Percentiles rank a stretch among this genome's conserved stretches.
Conservation (phyloP, 495 filamentous ascomycete genomes). For the Podospora australis region DNA sequence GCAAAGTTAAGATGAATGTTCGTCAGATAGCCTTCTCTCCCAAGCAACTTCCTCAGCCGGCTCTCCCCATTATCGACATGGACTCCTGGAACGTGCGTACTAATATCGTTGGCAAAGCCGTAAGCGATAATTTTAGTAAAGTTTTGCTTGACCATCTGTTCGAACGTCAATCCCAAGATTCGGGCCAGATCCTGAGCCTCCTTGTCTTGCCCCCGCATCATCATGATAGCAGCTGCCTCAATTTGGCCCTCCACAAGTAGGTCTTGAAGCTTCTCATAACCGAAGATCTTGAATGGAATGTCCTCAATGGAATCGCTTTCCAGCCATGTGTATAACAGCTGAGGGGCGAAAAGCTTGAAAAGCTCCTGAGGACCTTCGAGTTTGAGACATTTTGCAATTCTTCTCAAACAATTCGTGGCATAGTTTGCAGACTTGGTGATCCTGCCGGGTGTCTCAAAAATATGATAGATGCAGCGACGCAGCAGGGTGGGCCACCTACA, state of each 20-base stretch:
- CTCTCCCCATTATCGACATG: slow-evolving; percentile 59
- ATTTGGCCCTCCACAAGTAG: slow-evolving; percentile 67
- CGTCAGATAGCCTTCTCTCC: slow-evolving; percentile 53
- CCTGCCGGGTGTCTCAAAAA: slow-evolving; percentile 78
- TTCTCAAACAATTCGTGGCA: slow-evolving; percentile 61
- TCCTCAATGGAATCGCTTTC: slow-evolving; percentile 53
- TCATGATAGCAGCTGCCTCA: slow-evolving; percentile 73
- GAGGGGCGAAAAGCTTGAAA: slow-evolving; percentile 82
- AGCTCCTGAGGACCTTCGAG: slow-evolving; percentile 59
- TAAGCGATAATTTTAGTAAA: slow-evolving; percentile 83
- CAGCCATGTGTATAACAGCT: slow-evolving; percentile 92
- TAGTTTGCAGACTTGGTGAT: slow-evolving; percentile 57
- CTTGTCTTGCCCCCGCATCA: slow-evolving; percentile 71
- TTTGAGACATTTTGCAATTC: slow-evolving; percentile 57
- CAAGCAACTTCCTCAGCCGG: slow-evolving; percentile 61
- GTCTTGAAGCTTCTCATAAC: slow-evolving; percentile 61
- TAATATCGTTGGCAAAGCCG: slow-evolving; percentile 71
- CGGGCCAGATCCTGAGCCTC: slow-evolving; percentile 52
- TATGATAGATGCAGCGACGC: slow-evolving; percentile 79
- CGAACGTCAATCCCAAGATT: slow-evolving; percentile 46
- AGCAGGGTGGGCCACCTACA: slow-evolving; percentile 74
- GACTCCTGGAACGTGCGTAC: slow-evolving; percentile 49
- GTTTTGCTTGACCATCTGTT: slow-evolving; percentile 54
- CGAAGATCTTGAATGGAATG: slow-evolving; percentile 79
- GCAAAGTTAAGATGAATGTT: slow-evolving; percentile 64